These are phyloP conservation scores for Kewa caespitosa DNA, from an alignment of 179 eudicot genomes.

Conservation along the genomic window DNA sequence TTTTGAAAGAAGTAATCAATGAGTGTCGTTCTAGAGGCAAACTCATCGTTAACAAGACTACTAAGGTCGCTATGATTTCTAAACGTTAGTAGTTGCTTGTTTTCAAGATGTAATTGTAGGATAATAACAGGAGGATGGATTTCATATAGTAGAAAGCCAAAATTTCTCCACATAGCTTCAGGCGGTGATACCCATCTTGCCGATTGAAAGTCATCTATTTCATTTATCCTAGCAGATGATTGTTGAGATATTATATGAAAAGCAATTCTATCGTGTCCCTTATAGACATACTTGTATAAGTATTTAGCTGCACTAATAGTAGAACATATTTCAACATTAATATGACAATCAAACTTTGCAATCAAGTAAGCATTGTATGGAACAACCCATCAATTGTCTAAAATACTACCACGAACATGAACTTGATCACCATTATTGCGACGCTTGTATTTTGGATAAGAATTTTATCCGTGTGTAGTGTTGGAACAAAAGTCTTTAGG, in stretches of 20 bases:
- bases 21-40: background rate
- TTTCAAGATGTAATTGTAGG: background rate
- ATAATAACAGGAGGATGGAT: background rate
- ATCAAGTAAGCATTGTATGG: background rate
- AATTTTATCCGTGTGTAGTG: background rate
- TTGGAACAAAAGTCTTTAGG: background rate
- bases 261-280: background rate
- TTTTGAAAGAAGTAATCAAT: background rate
- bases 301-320: background rate
- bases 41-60: background rate
- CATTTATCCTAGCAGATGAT: background rate
- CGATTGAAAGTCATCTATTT: background rate
- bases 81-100: background rate
- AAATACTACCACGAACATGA: background rate
- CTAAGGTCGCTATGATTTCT: background rate
- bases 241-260: background rate
- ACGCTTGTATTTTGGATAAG: background rate
- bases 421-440: background rate
- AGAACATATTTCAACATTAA: background rate
- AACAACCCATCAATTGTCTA: background rate
- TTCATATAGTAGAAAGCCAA: background rate
- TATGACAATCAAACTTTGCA: background rate
- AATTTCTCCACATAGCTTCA: conserved; percentile 5
- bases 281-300: background rate
- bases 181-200: background rate